These are phyloP conservation scores for Patellaria atrata DNA, from an alignment of 495 filamentous ascomycete genomes.

Conservation along the genomic window DNA sequence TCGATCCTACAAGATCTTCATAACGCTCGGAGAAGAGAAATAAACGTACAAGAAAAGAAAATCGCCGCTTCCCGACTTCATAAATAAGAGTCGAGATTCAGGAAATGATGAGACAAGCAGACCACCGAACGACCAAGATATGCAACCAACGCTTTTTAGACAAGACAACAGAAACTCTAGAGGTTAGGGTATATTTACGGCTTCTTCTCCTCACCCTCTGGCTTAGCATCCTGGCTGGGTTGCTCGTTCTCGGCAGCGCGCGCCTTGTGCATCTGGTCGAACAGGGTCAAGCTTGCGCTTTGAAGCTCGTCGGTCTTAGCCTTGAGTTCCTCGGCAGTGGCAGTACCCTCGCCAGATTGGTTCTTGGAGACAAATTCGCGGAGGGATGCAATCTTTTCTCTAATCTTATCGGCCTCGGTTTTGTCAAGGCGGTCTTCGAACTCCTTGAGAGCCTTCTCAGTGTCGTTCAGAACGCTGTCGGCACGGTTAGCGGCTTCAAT, in stretches of 20 bases:
- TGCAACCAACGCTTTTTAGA: too few relatives aligned
- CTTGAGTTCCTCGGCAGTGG: conserved; percentile 85
- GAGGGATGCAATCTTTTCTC: conserved; percentile 81
- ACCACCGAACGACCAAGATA: too few relatives aligned
- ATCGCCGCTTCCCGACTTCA: too few relatives aligned
- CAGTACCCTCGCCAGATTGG: conserved; percentile 77
- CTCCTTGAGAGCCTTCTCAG: conserved; percentile 96
- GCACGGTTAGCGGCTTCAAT: conserved; percentile 95
- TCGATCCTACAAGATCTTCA: too few relatives aligned
- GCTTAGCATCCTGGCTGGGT: conserved; percentile 33
- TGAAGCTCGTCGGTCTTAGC: conserved; percentile 97
- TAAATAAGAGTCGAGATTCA: too few relatives aligned
- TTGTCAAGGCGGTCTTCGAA: conserved; percentile 93
- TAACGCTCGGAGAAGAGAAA: too few relatives aligned
- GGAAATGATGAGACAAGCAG: too few relatives aligned
- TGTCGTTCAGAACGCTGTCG: conserved; percentile 91
- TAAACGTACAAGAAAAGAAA: too few relatives aligned
- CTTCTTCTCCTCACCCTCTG: conserved; percentile 93
- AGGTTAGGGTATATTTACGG: too few relatives aligned
- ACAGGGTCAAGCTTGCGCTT: conserved; percentile 85
- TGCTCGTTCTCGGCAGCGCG: conserved; percentile 46
- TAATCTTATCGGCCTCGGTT: conserved; percentile 79
- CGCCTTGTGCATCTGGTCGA: conserved; percentile 99
- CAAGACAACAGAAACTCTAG: too few relatives aligned
- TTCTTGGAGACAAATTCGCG: conserved; percentile 88